Conservation (phyloP, 225 moss, liverwort and hornwort genomes). For the Bryoerythrophyllum caledonicum region DNA sequence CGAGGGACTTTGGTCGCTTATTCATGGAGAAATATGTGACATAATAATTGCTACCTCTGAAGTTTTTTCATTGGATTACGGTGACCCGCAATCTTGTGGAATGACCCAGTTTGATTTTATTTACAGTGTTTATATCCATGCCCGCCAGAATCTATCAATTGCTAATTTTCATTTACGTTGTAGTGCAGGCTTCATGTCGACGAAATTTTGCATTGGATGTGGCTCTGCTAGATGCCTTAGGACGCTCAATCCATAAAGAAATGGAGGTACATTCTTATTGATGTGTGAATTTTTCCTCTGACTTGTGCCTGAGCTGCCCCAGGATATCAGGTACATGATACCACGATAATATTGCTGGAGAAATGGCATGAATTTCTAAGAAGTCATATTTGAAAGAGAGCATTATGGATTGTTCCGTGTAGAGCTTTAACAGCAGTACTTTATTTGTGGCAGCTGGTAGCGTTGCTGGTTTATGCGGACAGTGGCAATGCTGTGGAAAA, state of each 20-base stretch:
- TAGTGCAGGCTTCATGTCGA: conserved; percentile 90
- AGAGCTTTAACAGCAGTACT: neutral
- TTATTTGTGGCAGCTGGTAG: conserved; percentile 71
- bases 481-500: conserved; percentile 86
- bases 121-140: conserved; percentile 10
- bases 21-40: neutral
- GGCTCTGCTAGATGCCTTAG: conserved; percentile 86
- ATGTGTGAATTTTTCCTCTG: conserved; percentile 14
- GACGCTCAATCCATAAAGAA: conserved; percentile 96
- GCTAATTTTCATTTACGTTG: conserved; percentile 7
- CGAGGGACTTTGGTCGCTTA: neutral
- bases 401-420: neutral
- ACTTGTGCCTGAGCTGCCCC: conserved; percentile 9
- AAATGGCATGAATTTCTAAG: conserved; percentile 2
- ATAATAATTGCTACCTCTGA: neutral
- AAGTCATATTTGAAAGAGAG: neutral
- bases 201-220: conserved; percentile 98
- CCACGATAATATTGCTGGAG: conserved; percentile 14
- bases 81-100: neutral
- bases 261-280: conserved; percentile 67
- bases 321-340: neutral
- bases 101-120: conserved; percentile 3
- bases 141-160: neutral
- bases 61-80: neutral
- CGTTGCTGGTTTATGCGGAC: conserved; percentile 94